phyloP scores from a whole-genome alignment of 257 asterid genomes.

The Nicotiana obtusifolia region DNA sequence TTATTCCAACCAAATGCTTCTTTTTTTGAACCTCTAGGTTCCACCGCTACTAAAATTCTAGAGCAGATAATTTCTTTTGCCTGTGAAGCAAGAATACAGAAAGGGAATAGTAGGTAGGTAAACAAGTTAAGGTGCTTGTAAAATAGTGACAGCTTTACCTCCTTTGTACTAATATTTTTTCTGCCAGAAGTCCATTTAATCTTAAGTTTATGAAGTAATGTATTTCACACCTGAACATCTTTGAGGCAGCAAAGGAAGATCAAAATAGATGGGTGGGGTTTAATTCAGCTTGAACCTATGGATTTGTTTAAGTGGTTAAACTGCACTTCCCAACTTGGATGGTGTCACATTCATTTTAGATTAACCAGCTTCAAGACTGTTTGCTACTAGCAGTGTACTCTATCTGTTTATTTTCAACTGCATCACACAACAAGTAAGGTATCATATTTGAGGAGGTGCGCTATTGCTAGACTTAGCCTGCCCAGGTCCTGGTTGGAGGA shows the following conservation, averaged over 20 bases:
- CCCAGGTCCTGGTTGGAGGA: neutral
- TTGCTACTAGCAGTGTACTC: neutral
- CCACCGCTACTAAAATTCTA: neutral
- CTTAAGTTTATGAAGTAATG: neutral
- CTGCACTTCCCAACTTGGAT: neutral
- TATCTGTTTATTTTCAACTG: slow-evolving; percentile 3
- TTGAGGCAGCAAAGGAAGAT: neutral
- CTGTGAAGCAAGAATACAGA: neutral
- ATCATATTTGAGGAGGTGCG: neutral
- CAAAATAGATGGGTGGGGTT: neutral
- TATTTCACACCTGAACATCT: neutral
- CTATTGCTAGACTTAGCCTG: neutral
- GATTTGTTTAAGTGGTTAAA: neutral
- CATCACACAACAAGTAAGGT: neutral
- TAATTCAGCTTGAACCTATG: neutral
- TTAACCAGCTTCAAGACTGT: neutral
- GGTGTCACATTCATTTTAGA: neutral
- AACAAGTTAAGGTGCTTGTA: neutral
- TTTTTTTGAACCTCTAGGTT: neutral
- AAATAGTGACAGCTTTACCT: neutral
- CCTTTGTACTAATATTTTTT: neutral
- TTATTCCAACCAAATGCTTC: neutral
- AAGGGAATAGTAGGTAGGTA: neutral
- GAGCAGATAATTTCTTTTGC: neutral
- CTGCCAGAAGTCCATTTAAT: neutral